Percentiles rank a stretch among this genome's conserved stretches.
Evolutionary conservation across 2,329 filamentous ascomycete genomes (phyloP).

Genomic region (Penicillium janthinellum): DNA sequence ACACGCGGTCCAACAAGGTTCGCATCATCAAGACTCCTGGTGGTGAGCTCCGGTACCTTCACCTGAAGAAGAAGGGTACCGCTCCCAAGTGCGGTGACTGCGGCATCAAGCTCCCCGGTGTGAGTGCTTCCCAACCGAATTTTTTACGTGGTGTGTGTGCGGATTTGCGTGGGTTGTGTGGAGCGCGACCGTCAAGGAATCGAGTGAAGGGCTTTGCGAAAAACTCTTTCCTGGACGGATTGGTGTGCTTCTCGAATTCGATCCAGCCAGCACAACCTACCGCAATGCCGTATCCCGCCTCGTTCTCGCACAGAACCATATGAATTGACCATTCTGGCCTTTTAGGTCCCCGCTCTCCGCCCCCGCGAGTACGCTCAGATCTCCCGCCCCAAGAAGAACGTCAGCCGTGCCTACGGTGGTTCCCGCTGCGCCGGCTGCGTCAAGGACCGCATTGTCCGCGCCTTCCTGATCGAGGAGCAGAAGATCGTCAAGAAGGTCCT

Average conservation of each 20-base stretch:
- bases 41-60: constrained; percentile 90
- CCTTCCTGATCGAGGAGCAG: constrained; percentile 99
- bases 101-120: constrained; percentile 93
- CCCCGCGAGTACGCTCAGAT: constrained; percentile 97
- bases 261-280: constrained; percentile 9
- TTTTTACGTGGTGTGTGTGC: constrained; percentile 18
- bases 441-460: constrained; percentile 94
- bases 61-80: constrained; percentile 99
- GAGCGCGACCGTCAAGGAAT: constrained; percentile 19
- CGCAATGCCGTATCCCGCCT: constrained; percentile 3
- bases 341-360: constrained; percentile 88
- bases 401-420: constrained; percentile 97
- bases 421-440: constrained; percentile 99
- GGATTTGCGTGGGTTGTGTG: constrained; percentile 20
- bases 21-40: constrained; percentile 95
- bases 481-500: constrained; percentile 99
- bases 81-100: constrained; percentile 99
- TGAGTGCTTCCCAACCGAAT: constrained; percentile 62
- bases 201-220: constrained; percentile 14
- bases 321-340: constrained; percentile 21
- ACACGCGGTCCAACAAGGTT: constrained; percentile 97
- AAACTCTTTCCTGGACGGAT: constrained; percentile 13
- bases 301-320: constrained; percentile 2
- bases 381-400: constrained; percentile 99
- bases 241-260: constrained; percentile 14